Evolutionary conservation across 2,329 filamentous ascomycete species (phyloP).

Genomic region (Aspergillus sojae): DNA sequence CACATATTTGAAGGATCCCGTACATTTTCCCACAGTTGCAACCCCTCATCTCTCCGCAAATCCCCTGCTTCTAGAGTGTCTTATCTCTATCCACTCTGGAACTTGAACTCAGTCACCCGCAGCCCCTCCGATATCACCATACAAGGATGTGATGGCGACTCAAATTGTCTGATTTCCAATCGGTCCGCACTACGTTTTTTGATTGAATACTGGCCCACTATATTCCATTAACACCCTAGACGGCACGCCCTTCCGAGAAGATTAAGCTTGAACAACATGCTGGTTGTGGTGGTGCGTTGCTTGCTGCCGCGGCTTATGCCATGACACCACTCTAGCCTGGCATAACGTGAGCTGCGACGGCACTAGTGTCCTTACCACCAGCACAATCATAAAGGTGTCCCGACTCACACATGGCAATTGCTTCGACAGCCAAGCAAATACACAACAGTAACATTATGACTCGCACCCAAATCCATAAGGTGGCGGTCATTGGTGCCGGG

Average conservation of each 20-base stretch:
- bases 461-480: slow-evolving; percentile 23
- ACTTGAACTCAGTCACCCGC: background rate
- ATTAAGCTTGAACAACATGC: background rate
- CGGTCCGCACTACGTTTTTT: background rate
- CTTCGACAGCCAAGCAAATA: background rate
- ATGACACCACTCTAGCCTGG: slow-evolving; percentile 14
- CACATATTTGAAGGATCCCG: background rate
- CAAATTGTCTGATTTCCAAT: slow-evolving; percentile 14
- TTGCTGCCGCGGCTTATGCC: background rate
- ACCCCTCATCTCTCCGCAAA: slow-evolving; percentile 10
- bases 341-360: slow-evolving; percentile 9
- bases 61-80: background rate
- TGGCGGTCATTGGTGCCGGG: slow-evolving; percentile 56
- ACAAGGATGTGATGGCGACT: slow-evolving; percentile 25
- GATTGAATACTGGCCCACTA: background rate
- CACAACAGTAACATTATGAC: slow-evolving; percentile 20
- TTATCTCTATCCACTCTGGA: slow-evolving; percentile 13
- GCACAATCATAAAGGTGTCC: background rate
- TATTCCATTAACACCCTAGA: background rate
- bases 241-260: background rate
- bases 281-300: background rate
- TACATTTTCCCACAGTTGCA: background rate
- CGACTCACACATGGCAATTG: background rate
- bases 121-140: slow-evolving; percentile 26
- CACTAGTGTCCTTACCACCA: background rate